phyloP scores from a whole-genome alignment of 2,329 filamentous ascomycete species.

The Thelonectria olida region DNA sequence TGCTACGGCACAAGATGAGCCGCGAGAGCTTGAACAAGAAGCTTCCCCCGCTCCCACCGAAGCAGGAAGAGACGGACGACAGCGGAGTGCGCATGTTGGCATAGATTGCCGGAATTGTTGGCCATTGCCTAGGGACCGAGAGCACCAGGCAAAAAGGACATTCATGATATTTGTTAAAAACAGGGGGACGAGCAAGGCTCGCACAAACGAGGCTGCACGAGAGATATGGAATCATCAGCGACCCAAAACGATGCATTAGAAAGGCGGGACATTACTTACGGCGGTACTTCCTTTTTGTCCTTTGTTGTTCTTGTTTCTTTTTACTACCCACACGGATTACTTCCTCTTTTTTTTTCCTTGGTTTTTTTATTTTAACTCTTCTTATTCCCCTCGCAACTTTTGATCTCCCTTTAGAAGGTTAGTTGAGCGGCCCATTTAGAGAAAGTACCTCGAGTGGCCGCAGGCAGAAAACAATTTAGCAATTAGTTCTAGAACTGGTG shows the following conservation, averaged over 20 bases:
- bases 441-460: background rate
- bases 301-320: conserved; percentile 26
- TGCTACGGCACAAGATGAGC: conserved; percentile 53
- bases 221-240: conserved; percentile 36
- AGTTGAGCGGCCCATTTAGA: background rate
- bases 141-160: conserved; percentile 22
- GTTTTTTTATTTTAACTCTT: conserved; percentile 23
- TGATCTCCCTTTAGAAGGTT: conserved; percentile 27
- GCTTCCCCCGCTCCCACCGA: conserved; percentile 63
- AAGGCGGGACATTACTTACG: conserved; percentile 37
- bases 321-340: background rate
- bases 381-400: conserved; percentile 32
- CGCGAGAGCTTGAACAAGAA: conserved; percentile 69
- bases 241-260: conserved; percentile 42
- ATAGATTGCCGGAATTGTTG: conserved; percentile 40
- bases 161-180: conserved; percentile 33
- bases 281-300: conserved; percentile 29
- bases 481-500: conserved; percentile 1
- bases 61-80: conserved; percentile 38
- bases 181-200: conserved; percentile 33
- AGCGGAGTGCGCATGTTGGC: conserved; percentile 43
- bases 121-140: conserved; percentile 33
- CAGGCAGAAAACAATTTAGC: conserved; percentile 1
- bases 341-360: background rate
- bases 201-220: conserved; percentile 32